Base-by-base conservation (phyloP, 768 basidiomycete genomes). In the Lactarius sp. region DNA sequence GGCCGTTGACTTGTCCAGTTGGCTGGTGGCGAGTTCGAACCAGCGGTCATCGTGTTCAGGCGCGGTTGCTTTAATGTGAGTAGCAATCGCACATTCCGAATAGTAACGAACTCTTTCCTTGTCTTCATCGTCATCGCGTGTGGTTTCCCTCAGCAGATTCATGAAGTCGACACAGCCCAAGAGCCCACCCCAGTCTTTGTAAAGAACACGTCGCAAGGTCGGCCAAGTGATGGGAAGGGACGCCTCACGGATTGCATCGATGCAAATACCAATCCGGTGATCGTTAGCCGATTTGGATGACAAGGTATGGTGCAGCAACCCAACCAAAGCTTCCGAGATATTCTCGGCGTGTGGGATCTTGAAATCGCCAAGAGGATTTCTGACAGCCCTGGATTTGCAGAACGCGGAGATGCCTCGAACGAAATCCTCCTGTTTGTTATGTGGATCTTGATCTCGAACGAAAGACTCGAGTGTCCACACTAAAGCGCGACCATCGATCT, bases 171-270 rank as follows among this genome's bases (percentile, higher is more conserved):
- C 41, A 27, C 27, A 27, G 27, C 27, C 2, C 27, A 27, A 27
- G 27, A 27, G 27, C 27, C 27, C 27, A 27, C 20, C 7, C 61
- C 61, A 62, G 5, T 51, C 61, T 51, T 34, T 49, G 16, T 31
- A 42, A 8, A 62, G 34, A 6, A 62, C 14, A 16, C 46, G 52
- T 14, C 10, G 18, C 8, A 52, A 52, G 7, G 36, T 52, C 14
- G 7, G 18, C 9, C 34, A 8, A 6, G 13, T 36, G 33, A 54
- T 22, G 13, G 16, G 10, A 2, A 37, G 12, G 27, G 49, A 62
- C 3, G 67, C 68, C 60, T 62, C 68, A 42, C 7, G 14, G 16
- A 13, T 20, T 4, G 56, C 44, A 33, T 46, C 13, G 1, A 13
- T 5, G 13, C 56, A 46, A 1, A 14, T 46, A 18, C n/a, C n/a